Evolutionary conservation across 768 basidiomycete genomes (phyloP).

Genomic region (Hypholoma fasciculare): DNA sequence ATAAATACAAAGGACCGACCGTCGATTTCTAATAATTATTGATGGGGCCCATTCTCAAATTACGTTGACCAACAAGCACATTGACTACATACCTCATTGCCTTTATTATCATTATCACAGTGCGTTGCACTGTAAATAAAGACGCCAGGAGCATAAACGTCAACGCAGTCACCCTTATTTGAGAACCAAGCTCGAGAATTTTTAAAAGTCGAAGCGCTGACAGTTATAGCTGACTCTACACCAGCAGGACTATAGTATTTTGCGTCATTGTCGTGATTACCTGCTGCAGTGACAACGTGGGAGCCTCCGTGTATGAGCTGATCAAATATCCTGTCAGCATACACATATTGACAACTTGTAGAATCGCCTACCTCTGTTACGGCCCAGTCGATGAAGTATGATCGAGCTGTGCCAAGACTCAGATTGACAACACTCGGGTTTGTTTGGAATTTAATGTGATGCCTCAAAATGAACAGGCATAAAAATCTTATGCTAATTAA

Average conservation of each 20-base stretch:
- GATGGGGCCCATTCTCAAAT: too few species aligned
- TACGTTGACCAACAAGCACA: too few species aligned
- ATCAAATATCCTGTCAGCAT: not conserved
- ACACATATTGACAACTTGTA: slow-evolving; percentile 67
- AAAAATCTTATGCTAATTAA: too few species aligned
- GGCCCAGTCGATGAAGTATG: slow-evolving; percentile 75
- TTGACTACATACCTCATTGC: too few species aligned
- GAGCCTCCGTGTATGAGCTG: not conserved
- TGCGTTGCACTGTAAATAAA: too few species aligned
- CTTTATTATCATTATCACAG: too few species aligned
- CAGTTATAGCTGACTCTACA: slow-evolving; percentile 87
- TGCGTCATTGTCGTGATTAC: slow-evolving; percentile 84
- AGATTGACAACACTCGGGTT: slow-evolving; percentile 82
- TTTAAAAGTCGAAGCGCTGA: slow-evolving; percentile 83
- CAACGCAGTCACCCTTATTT: slow-evolving; percentile 89
- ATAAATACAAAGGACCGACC: too few species aligned
- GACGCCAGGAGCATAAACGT: slow-evolving; percentile 83
- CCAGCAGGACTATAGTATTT: slow-evolving; percentile 92
- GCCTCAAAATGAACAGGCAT: too few species aligned
- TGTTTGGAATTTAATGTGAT: too few species aligned
- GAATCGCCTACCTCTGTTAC: slow-evolving; percentile 81
- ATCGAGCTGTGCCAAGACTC: slow-evolving; percentile 97
- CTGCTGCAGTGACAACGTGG: slow-evolving; percentile 31
- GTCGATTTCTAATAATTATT: too few species aligned
- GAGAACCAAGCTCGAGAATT: slow-evolving; percentile 91